Percentiles rank a stretch among this genome's conserved stretches.
phyloP scores from a whole-genome alignment of 2,329 filamentous ascomycete species.

The Fusarium verrucosum region DNA sequence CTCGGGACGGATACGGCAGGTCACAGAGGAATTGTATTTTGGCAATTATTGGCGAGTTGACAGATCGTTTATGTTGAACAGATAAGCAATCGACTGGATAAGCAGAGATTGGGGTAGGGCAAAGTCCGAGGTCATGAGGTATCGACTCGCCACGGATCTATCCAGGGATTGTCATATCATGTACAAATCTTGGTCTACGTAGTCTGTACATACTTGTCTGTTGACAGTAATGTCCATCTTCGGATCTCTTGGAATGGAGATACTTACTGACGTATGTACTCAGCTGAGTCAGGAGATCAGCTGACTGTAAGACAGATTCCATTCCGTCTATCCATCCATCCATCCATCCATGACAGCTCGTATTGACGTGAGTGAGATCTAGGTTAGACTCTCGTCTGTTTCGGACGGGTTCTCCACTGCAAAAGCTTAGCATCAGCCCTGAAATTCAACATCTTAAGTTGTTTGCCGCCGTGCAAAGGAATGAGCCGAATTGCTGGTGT shows the following conservation, averaged over 20 bases:
- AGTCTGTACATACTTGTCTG: no score
- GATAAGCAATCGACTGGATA: background rate
- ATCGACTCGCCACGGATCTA: background rate
- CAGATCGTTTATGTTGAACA: slow-evolving; percentile 17
- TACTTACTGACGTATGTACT: background rate
- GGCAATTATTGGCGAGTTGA: slow-evolving; percentile 19
- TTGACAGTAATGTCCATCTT: no score
- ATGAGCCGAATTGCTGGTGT: background rate
- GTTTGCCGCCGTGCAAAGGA: background rate
- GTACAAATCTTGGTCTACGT: background rate
- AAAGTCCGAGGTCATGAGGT: slow-evolving; percentile 8
- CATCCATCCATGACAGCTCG: slow-evolving; percentile 9
- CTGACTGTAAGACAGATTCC: slow-evolving; percentile 20
- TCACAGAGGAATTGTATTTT: slow-evolving; percentile 15
- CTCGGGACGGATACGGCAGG: slow-evolving; percentile 23
- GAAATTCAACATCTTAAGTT: background rate
- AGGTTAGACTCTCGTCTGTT: slow-evolving; percentile 25
- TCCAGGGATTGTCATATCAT: background rate
- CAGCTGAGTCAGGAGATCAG: slow-evolving; percentile 13
- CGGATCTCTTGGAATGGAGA: background rate
- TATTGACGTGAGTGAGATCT: background rate
- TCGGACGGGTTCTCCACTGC: slow-evolving; percentile 35
- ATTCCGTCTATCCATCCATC: no score
- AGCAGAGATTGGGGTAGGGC: slow-evolving; percentile 9
- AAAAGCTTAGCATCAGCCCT: slow-evolving; percentile 35